These are phyloP conservation scores for Carpinus fangiana DNA, from an alignment of 306 rosid species.

Conservation along the genomic window DNA sequence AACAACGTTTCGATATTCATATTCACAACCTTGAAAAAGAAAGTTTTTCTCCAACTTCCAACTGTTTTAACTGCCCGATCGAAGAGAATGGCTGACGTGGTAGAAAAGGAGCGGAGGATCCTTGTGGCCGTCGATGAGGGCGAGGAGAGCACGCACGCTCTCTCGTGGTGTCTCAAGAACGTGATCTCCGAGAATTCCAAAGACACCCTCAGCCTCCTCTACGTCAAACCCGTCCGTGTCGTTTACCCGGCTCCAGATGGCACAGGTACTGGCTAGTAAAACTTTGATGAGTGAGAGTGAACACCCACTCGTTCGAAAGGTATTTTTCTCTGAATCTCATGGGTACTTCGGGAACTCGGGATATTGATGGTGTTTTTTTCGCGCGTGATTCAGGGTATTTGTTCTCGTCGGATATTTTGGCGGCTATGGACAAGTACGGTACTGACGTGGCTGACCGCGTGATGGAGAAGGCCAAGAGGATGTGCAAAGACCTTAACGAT, in stretches of 20 bases:
- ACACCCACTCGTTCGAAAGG: neutral
- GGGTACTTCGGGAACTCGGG: neutral
- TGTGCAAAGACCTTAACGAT: constrained; percentile 48
- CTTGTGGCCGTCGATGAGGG: constrained; percentile 87
- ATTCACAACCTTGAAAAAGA: no score
- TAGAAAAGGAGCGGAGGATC: constrained; percentile 54
- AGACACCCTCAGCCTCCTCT: constrained; percentile 64
- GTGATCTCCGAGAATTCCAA: constrained; percentile 48
- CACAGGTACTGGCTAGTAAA: constrained; percentile 43
- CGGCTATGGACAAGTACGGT: constrained; percentile 55
- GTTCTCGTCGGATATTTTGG: constrained; percentile 58
- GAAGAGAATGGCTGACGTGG: constrained; percentile 44
- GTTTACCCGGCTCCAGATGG: constrained; percentile 63
- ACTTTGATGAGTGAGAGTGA: no score
- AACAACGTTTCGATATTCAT: neutral
- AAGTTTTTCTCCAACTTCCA: neutral
- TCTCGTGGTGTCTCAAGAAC: constrained; percentile 79
- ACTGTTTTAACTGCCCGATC: neutral
- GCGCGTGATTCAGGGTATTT: constrained; percentile 51
- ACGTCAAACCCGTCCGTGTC: constrained; percentile 56
- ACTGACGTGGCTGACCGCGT: constrained; percentile 55
- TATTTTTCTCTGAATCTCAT: neutral
- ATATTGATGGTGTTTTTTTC: constrained; percentile 3
- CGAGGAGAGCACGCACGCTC: constrained; percentile 81
- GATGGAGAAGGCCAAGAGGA: constrained; percentile 59